A percentile compares a stretch with the other conserved stretches of the same genome.
Evolutionary conservation across 1,139 yeast species (phyloP).

Genomic region (Arxiozyma heterogenica): DNA sequence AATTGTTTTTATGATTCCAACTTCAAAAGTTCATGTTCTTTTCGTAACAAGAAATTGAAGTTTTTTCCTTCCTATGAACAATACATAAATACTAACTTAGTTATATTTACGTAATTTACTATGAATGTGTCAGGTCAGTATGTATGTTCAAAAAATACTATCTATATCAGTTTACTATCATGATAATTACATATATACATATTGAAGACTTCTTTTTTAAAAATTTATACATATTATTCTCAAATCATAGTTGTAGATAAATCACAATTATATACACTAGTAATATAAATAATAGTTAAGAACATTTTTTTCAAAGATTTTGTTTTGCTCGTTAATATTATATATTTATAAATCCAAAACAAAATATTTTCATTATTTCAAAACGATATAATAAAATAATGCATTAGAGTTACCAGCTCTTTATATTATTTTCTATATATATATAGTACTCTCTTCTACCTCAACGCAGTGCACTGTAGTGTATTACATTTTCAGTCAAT

Average conservation of each 20-base stretch:
- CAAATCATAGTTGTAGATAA: background rate
- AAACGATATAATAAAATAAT: too few species aligned
- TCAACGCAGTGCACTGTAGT: background rate
- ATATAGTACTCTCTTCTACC: background rate
- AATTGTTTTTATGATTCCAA: background rate
- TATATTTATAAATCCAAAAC: background rate
- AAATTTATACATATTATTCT: too few species aligned
- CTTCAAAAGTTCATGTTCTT: too few species aligned
- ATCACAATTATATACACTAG: background rate
- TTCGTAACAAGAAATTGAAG: background rate
- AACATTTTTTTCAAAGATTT: background rate
- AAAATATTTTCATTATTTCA: background rate
- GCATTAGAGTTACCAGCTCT: background rate
- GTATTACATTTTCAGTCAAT: background rate
- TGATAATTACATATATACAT: too few species aligned
- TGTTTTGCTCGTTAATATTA: too few species aligned
- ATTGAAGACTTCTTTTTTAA: background rate
- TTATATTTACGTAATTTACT: background rate
- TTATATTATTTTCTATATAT: too few species aligned
- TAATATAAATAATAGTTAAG: too few species aligned
- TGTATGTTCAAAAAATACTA: too few species aligned
- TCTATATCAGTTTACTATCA: too few species aligned
- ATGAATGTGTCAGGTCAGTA: background rate
- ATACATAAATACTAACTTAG: too few species aligned
- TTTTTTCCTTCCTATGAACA: background rate